Conservation (phyloP, 2,329 filamentous ascomycete genomes). For the Tolypocladium guangdongense region DNA sequence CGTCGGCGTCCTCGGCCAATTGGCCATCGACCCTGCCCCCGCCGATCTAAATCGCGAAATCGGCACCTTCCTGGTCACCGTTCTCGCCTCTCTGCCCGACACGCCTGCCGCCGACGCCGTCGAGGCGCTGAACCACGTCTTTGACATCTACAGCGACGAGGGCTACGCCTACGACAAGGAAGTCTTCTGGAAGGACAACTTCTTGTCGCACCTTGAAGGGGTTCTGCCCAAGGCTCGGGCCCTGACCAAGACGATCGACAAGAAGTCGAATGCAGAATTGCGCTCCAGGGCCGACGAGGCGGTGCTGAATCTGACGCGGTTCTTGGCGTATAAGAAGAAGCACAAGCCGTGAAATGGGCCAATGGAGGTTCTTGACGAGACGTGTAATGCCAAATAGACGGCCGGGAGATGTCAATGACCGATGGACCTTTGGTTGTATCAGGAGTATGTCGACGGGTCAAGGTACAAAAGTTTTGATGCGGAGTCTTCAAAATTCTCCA, state of each 20-base stretch:
- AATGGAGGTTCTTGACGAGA: not conserved
- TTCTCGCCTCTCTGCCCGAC: slow-evolving; percentile 39
- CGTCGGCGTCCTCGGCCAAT: slow-evolving; percentile 53
- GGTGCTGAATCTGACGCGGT: slow-evolving; percentile 47
- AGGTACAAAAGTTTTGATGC: not conserved
- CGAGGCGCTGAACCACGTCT: slow-evolving; percentile 55
- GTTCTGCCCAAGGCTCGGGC: slow-evolving; percentile 41
- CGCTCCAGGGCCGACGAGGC: slow-evolving; percentile 50
- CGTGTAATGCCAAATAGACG: not conserved
- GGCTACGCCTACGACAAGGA: slow-evolving; percentile 44
- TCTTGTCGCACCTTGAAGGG: slow-evolving; percentile 47
- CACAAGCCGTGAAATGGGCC: slow-evolving; percentile 24
- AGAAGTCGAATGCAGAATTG: slow-evolving; percentile 44
- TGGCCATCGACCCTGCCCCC: slow-evolving; percentile 45
- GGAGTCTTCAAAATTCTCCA: not conserved
- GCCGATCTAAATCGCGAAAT: slow-evolving; percentile 48
- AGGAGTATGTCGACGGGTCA: not conserved
- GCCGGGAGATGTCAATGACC: not conserved
- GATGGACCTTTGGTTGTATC: not conserved
- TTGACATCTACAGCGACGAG: slow-evolving; percentile 57
- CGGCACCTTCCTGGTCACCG: slow-evolving; percentile 49
- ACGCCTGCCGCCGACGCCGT: slow-evolving; percentile 46
- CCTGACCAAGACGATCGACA: slow-evolving; percentile 50
- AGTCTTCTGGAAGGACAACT: slow-evolving; percentile 53
- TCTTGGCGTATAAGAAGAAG: slow-evolving; percentile 55